Evolutionary conservation across 169 alveolate genomes (phyloP), one percentile per base, ranked within the genome.

Genomic region (Sarcocystis neurona): DNA sequence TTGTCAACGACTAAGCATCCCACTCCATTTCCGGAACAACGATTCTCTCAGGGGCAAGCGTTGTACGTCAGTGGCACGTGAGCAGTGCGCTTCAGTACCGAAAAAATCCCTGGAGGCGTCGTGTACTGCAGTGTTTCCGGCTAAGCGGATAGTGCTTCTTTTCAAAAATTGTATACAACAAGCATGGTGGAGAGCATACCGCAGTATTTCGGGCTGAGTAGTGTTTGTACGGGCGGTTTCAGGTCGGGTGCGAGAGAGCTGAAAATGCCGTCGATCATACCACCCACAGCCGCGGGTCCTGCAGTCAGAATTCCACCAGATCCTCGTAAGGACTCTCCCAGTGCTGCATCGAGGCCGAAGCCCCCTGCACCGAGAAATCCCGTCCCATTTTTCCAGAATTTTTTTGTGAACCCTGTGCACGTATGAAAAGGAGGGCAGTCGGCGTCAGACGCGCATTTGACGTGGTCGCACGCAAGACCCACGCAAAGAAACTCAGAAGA

Each of bases 401-500:
- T 4, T 23, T 85, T 84, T n/a, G 85, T 39, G 18, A 37, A 47
- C 3, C 89, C 89, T 23, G 66, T 68, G 39, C 89, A 84, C 10
- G 66, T 70, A 37, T 84, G 89, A 30, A 63, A 84, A 8, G 89
- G 89, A 32, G 89, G 89, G 34, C 89, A 84, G 37, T 84, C 89
- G 18, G 79, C 20, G 77, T 84, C 77, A 30, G 18, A 34, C 23
- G 50, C 37, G 87, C 89, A 84, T 23, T 84, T 84, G 68, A 84
- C 43, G 12, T 60, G 84, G 23, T 84, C 89, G 47, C 89, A 84
- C 2, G 89, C 89, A 30, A 50, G 47, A 2, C 89, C 89, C 32
- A 84, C 66, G 74, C 89, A 84, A 5, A 84, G 43, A 46, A 84
- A 84, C 66, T 84, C 74, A 23, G 74, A 12, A 1, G 89, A 66